A percentile compares a stretch with the other conserved stretches of the same genome.
Evolutionary conservation across 345 rosid species (phyloP).

Genomic region (Mercurialis annua): DNA sequence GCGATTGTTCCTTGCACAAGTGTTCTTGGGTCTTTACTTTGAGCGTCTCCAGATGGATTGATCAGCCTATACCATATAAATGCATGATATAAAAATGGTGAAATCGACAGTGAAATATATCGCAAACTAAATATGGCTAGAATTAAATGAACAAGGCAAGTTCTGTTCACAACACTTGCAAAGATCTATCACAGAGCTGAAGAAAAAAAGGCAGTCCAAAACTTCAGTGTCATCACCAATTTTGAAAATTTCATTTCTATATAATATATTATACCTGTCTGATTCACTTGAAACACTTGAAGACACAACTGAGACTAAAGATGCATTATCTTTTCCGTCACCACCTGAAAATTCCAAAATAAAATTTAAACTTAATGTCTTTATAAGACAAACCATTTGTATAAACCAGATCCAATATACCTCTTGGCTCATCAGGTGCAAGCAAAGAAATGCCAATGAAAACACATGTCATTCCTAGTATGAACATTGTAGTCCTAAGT

Average conservation of each 20-base stretch:
- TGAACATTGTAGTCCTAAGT: constrained; percentile 89
- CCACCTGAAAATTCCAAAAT: constrained; percentile 43
- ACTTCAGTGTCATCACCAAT: neutral
- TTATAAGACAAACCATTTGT: neutral
- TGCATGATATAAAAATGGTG: neutral
- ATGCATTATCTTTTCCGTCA: constrained; percentile 64
- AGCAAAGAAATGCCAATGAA: constrained; percentile 85
- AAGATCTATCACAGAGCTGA: neutral
- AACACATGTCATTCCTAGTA: constrained; percentile 80
- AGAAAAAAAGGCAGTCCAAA: neutral
- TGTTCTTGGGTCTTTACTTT: constrained; percentile 61
- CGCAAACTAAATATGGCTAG: neutral
- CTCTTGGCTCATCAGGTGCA: constrained; percentile 94
- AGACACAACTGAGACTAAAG: constrained; percentile 48
- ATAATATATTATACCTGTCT: constrained; percentile 54
- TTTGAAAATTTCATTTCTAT: neutral
- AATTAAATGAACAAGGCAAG: neutral
- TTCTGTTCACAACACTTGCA: neutral
- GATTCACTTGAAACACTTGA: constrained; percentile 53
- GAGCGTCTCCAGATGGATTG: constrained; percentile 45
- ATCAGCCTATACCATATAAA: constrained; percentile 45
- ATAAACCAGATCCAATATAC: constrained; percentile 23
- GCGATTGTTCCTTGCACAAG: constrained; percentile 46
- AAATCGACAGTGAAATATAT: neutral
- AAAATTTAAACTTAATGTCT: neutral